These are phyloP conservation scores for Calonectria pseudoturangicola DNA, from an alignment of 2,329 filamentous ascomycete species.

Conservation along the genomic window DNA sequence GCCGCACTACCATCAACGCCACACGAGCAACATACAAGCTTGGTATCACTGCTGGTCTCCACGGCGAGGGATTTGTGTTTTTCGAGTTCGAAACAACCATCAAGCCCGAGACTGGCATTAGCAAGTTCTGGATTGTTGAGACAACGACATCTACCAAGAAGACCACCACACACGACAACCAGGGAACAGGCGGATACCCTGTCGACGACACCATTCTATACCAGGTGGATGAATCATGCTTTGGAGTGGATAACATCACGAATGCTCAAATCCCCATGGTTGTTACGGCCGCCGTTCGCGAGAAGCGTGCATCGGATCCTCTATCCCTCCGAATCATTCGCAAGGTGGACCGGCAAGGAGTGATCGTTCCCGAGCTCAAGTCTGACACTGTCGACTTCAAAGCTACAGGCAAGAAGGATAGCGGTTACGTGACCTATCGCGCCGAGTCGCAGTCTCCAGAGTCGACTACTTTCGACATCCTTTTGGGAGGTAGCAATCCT, in stretches of 20 bases:
- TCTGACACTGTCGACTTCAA: constrained; percentile 33
- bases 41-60: neutral
- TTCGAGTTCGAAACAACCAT: constrained; percentile 28
- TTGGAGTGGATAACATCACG: neutral
- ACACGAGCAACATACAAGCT: constrained; percentile 4
- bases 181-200: constrained; percentile 25
- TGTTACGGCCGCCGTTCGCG: constrained; percentile 35
- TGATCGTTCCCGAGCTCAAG: constrained; percentile 27
- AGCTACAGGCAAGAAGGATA: constrained; percentile 42
- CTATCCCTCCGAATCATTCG: constrained; percentile 29
- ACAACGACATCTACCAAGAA: constrained; percentile 4
- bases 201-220: constrained; percentile 17
- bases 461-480: constrained; percentile 23
- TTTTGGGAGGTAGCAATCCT: constrained; percentile 32
- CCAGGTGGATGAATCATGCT: constrained; percentile 7
- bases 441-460: neutral
- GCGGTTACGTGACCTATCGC: constrained; percentile 37
- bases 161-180: constrained; percentile 27
- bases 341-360: constrained; percentile 17
- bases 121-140: constrained; percentile 29
- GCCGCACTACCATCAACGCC: neutral
- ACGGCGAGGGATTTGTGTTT: neutral
- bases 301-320: constrained; percentile 31
- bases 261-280: neutral
- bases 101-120: constrained; percentile 26